Percentiles rank a stretch among this genome's conserved stretches.
Conservation (phyloP, 164 flowering plant genomes). For the Taxillus chinensis region DNA sequence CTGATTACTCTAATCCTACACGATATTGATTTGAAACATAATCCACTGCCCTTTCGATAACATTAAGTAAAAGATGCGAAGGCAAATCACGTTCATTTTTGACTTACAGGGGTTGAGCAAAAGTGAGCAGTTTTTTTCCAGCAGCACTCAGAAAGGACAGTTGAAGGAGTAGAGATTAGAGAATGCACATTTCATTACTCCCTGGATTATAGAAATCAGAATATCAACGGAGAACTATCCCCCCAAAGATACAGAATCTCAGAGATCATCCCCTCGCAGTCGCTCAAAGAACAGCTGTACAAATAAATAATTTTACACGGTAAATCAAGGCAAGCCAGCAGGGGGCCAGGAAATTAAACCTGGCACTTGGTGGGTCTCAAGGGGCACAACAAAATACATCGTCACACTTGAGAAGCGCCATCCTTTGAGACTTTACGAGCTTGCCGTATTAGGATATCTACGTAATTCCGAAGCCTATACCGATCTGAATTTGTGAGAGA, state of each 20-base stretch:
- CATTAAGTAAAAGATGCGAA: no score
- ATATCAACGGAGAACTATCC: slow-evolving; percentile 3
- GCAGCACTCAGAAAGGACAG: no score
- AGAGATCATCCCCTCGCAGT: background rate
- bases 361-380: slow-evolving; percentile 5
- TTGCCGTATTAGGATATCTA: slow-evolving; percentile 61
- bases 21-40: no score
- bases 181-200: slow-evolving; percentile 5
- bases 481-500: slow-evolving; percentile 81
- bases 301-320: slow-evolving; percentile 27
- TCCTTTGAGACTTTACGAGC: slow-evolving; percentile 59
- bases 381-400: slow-evolving; percentile 28
- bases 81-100: no score
- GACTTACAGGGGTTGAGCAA: no score
- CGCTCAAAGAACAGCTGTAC: slow-evolving; percentile 51
- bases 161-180: background rate
- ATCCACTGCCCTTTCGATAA: no score
- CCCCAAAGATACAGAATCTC: background rate
- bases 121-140: no score
- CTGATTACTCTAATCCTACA: no score
- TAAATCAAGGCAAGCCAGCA: slow-evolving; percentile 1
- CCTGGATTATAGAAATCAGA: slow-evolving; percentile 3
- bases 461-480: slow-evolving; percentile 64
- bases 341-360: background rate
- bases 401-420: slow-evolving; percentile 51